Conservation (phyloP, 129 eudicot species). For the Glebionis coronaria region DNA sequence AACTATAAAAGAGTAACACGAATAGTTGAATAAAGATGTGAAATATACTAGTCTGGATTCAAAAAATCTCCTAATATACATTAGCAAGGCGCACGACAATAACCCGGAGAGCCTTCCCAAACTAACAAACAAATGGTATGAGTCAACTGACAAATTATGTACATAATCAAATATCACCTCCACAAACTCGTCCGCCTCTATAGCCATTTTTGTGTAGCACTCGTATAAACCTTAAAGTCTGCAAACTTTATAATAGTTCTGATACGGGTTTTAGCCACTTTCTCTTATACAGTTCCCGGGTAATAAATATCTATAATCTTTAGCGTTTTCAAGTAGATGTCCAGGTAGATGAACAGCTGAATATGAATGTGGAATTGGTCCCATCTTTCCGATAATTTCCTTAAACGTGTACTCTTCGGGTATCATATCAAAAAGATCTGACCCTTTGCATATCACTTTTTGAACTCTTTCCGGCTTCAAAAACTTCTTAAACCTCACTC, state of each 20-base stretch:
- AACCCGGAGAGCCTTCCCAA: constrained; percentile 14
- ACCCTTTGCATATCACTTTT: constrained; percentile 71
- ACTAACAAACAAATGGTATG: constrained; percentile 22
- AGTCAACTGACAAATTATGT: constrained; percentile 23
- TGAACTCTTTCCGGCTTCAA: constrained; percentile 74
- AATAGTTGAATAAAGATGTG: constrained; percentile 31
- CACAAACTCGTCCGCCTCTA: constrained; percentile 25
- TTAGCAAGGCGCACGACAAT: constrained; percentile 11
- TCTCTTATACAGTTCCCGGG: constrained; percentile 90
- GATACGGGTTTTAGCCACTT: constrained; percentile 41
- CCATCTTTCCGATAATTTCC: constrained; percentile 87
- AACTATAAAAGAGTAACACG: background rate
- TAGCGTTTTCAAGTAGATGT: constrained; percentile 66
- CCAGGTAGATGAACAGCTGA: constrained; percentile 92
- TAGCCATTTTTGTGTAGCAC: constrained; percentile 29
- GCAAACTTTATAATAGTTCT: constrained; percentile 11
- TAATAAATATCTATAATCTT: constrained; percentile 51
- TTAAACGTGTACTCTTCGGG: constrained; percentile 87
- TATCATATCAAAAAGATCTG: constrained; percentile 82
- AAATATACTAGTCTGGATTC: constrained; percentile 36
- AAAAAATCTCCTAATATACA: constrained; percentile 54
- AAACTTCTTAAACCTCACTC: constrained; percentile 72
- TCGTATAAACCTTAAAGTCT: constrained; percentile 8
- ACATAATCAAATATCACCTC: constrained; percentile 31
- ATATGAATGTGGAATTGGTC: constrained; percentile 85